Base-by-base conservation (phyloP, 1,284 basidiomycete genomes). In the Ganoderma sp. region DNA sequence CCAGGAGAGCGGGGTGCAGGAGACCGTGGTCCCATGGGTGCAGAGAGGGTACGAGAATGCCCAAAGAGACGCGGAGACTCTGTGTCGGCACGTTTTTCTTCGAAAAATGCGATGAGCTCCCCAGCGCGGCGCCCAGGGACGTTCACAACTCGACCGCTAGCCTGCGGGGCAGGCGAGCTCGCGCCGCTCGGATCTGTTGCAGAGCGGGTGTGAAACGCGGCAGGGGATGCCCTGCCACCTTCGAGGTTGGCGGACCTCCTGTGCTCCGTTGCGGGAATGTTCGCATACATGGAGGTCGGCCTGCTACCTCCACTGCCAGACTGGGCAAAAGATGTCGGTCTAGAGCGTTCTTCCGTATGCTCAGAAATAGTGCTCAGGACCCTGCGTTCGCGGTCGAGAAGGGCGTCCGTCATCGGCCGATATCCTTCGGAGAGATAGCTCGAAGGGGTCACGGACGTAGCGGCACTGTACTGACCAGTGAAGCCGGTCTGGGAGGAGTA, bases 31-130 rank as follows among this genome's bases (percentile, higher is more conserved):
- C 81, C 83, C 2, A 82, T 82, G 0, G 90, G 90, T 25, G 84
- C 82, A 22, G 90, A 90, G 0, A 84, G 75, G 0, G 84, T 81
- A 32, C 89, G 84, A 17, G 84, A 78, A 75, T 90, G 88, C 15
- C 82, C 73, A 28, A 73, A 67, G n/a, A 74, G 50, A 57, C 69
- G 75, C 5, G 79, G 75, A 0, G 76, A 71, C 10, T 78, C 78
- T 17, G 77, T 74, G 37, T 78, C 77, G 1, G 75, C 69, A 12
- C 80, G 81, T 57, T 83, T 86, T 41, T 89, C 85, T 73, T 94
- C 92, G 69, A 93, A 94, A 54, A 90, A 87, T 0, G 92, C 90
- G 56, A 91, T 90, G 54, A 93, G 83, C 67, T 91, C 88, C 17
- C 85, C 90, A 0, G 90, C 85, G 19, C 90, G 85, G 42, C 87